Conservation (phyloP, 805 yeast genomes). For the Kluyveromyces wickerhamii region DNA sequence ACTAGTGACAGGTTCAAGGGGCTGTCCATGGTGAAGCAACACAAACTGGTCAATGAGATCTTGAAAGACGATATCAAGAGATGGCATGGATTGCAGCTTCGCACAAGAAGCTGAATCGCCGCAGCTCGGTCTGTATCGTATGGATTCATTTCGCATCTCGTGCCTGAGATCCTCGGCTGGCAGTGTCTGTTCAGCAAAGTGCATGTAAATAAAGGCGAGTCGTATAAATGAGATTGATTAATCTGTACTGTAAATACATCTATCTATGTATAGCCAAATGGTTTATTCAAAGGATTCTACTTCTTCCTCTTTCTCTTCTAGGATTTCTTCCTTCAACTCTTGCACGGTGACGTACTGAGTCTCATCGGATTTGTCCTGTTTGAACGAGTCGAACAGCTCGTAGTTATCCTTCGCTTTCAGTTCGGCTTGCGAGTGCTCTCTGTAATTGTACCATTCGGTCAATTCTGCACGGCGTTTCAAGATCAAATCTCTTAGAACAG, state of each 20-base stretch:
- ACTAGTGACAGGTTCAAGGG: constrained; percentile 73
- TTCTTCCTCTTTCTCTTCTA: constrained; percentile 66
- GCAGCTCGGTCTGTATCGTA: too few relatives aligned
- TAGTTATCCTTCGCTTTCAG: constrained; percentile 29
- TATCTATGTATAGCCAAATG: too few relatives aligned
- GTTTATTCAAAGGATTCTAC: constrained; percentile 32
- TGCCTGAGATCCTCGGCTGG: too few relatives aligned
- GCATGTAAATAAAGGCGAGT: too few relatives aligned
- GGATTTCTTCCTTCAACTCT: constrained; percentile 68
- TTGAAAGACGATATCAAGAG: constrained; percentile 76
- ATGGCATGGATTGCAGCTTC: constrained; percentile 93
- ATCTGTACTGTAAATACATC: too few relatives aligned
- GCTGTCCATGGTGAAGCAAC: constrained; percentile 80
- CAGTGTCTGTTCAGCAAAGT: too few relatives aligned
- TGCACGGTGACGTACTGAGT: constrained; percentile 58
- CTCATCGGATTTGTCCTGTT: constrained; percentile 36
- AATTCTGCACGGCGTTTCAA: constrained; percentile 72
- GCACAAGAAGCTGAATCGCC: constrained; percentile 53
- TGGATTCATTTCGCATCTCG: too few relatives aligned
- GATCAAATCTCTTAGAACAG: constrained; percentile 84
- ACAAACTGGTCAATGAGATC: constrained; percentile 74
- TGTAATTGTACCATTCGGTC: constrained; percentile 80
- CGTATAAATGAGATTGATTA: too few relatives aligned
- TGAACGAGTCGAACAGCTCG: constrained; percentile 34
- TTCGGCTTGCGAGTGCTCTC: constrained; percentile 43